Conservation (phyloP, 2,329 filamentous ascomycete species). For the Venturia nashicola region DNA sequence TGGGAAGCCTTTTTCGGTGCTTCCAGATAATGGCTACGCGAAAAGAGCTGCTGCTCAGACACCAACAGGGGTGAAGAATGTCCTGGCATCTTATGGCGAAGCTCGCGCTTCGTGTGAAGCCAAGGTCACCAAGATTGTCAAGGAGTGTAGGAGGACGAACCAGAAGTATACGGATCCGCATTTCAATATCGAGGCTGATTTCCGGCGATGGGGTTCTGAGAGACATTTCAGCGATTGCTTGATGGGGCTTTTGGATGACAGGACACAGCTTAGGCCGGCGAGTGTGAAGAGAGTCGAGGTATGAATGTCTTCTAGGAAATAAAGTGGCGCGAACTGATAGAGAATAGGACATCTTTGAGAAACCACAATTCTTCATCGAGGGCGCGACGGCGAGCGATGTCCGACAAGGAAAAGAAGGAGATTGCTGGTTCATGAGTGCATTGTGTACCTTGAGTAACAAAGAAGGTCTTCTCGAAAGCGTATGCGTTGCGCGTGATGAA, state of each 20-base stretch:
- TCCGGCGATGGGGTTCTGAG: constrained; percentile 37
- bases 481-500: constrained; percentile 63
- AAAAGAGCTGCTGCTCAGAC: constrained; percentile 42
- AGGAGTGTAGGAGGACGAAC: constrained; percentile 61
- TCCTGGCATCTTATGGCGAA: constrained; percentile 59
- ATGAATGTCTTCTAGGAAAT: constrained; percentile 13
- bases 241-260: constrained; percentile 31
- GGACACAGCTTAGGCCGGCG: constrained; percentile 43
- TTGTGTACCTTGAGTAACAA: constrained; percentile 66
- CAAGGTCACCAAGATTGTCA: constrained; percentile 45
- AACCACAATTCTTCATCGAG: constrained; percentile 65
- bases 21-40: constrained; percentile 56
- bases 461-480: constrained; percentile 52
- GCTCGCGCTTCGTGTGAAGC: constrained; percentile 56
- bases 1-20: constrained; percentile 58
- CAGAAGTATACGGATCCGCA: constrained; percentile 79
- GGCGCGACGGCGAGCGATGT: constrained; percentile 67
- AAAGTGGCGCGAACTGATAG: constrained; percentile 15
- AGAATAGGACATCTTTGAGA: constrained; percentile 60
- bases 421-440: constrained; percentile 79
- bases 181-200: constrained; percentile 71
- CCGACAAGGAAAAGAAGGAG: constrained; percentile 62
- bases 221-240: constrained; percentile 34
- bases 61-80: constrained; percentile 42
- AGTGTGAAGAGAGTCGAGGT: constrained; percentile 60